Conservation (phyloP, 768 basidiomycete species). For the Rhodotorula toruloides region DNA sequence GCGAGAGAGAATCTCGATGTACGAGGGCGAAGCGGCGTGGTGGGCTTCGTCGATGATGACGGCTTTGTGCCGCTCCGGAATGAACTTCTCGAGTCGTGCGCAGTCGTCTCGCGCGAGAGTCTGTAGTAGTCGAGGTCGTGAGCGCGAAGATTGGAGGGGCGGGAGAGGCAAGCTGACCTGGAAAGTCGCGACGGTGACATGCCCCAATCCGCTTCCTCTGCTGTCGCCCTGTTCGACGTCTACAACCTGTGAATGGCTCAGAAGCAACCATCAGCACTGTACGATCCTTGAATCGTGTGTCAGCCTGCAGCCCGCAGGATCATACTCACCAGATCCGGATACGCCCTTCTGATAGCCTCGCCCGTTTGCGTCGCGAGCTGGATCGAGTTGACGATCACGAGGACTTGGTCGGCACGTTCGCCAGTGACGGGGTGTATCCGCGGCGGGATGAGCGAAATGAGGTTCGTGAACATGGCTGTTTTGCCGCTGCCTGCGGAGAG, state of each 20-base stretch:
- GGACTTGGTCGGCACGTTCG: slow-evolving; percentile 46
- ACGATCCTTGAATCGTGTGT: not conserved
- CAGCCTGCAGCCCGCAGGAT: not conserved
- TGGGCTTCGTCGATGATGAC: slow-evolving; percentile 58
- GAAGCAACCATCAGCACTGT: no score
- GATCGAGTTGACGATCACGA: slow-evolving; percentile 82
- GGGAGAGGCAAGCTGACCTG: slow-evolving; percentile 42
- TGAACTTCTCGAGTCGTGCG: slow-evolving; percentile 35
- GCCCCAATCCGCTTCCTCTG: slow-evolving; percentile 69
- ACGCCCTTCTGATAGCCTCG: slow-evolving; percentile 59
- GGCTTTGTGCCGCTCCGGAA: slow-evolving; percentile 24
- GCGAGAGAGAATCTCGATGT: slow-evolving; percentile 64
- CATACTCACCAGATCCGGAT: slow-evolving; percentile 57
- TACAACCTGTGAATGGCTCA: slow-evolving; percentile 48
- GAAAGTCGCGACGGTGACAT: slow-evolving; percentile 88
- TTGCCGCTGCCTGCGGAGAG: slow-evolving; percentile 68
- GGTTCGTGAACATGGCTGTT: slow-evolving; percentile 82
- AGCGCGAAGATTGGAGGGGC: no score
- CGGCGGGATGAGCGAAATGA: slow-evolving; percentile 62
- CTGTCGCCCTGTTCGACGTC: slow-evolving; percentile 91
- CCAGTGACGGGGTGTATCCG: slow-evolving; percentile 16
- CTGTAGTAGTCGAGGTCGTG: no score
- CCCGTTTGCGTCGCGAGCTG: slow-evolving; percentile 87
- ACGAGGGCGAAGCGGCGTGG: slow-evolving; percentile 89
- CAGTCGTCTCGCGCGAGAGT: slow-evolving; percentile 3